Percentiles rank a stretch among this genome's conserved stretches.
These are phyloP conservation scores for Halteria grandinella DNA, from an alignment of 73 alveolate species.

Conservation along the genomic window DNA sequence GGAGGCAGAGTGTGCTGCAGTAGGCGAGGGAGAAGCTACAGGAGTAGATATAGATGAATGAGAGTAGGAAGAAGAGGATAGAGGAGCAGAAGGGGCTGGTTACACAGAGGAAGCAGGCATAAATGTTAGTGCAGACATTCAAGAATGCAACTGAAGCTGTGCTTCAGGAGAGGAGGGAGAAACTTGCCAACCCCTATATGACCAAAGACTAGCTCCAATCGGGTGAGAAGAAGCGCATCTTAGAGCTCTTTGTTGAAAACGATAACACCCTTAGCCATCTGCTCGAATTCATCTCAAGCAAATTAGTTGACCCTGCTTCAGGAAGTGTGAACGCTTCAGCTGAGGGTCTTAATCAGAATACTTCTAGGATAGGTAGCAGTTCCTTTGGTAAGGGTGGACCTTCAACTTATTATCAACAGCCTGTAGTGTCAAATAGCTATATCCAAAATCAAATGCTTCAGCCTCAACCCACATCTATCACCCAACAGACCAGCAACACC, in stretches of 20 bases:
- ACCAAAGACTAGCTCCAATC: constrained; percentile 5
- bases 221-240: constrained; percentile 22
- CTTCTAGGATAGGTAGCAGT: too few relatives aligned
- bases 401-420: too few relatives aligned
- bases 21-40: not conserved
- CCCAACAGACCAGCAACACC: too few relatives aligned
- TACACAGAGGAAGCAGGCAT: constrained; percentile 2
- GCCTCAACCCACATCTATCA: too few relatives aligned
- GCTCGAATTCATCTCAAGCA: constrained; percentile 28
- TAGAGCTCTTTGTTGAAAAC: constrained; percentile 49
- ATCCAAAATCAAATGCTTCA: too few relatives aligned
- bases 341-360: too few relatives aligned
- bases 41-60: not conserved
- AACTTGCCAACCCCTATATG: not conserved
- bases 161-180: constrained; percentile 10
- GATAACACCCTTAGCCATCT: constrained; percentile 37
- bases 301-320: too few relatives aligned
- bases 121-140: constrained; percentile 17
- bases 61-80: not conserved
- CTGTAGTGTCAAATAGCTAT: too few relatives aligned
- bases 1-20: not conserved
- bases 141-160: constrained; percentile 37
- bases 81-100: constrained; percentile 4
- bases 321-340: too few relatives aligned
- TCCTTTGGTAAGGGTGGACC: too few relatives aligned